Evolutionary conservation across 441 rosid species (phyloP).

Genomic region (Pelargonium australe): DNA sequence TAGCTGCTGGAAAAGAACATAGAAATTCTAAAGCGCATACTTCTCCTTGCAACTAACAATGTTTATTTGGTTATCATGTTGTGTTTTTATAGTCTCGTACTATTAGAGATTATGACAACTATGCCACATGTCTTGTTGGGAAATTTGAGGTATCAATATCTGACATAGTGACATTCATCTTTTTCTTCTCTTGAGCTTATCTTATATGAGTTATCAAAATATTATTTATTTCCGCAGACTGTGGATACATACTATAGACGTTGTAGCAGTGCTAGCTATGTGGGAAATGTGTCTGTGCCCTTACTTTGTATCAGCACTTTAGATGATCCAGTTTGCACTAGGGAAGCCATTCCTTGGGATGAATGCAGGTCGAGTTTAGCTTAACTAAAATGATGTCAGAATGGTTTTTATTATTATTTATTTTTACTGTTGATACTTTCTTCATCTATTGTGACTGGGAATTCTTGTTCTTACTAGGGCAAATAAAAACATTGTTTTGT

Average conservation of each 20-base stretch:
- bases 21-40: background rate
- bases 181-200: background rate
- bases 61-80: background rate
- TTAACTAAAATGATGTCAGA: background rate
- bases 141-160: constrained; percentile 23
- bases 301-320: constrained; percentile 25
- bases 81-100: constrained; percentile 19
- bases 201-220: constrained; percentile 6
- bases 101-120: constrained; percentile 25
- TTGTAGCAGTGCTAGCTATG: constrained; percentile 25
- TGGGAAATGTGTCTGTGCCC: constrained; percentile 25
- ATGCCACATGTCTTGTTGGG: constrained; percentile 28
- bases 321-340: constrained; percentile 27
- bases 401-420: background rate
- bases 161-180: background rate
- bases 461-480: constrained; percentile 12
- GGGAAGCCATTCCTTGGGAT: constrained; percentile 31
- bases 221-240: constrained; percentile 16
- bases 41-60: background rate
- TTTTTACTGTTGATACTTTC: background rate
- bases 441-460: background rate
- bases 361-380: constrained; percentile 21
- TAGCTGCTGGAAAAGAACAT: no score
- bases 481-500: constrained; percentile 23
- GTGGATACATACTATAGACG: constrained; percentile 25